Evolutionary conservation across 768 basidiomycete genomes (phyloP).

Genomic region (Boletellus ananas): DNA sequence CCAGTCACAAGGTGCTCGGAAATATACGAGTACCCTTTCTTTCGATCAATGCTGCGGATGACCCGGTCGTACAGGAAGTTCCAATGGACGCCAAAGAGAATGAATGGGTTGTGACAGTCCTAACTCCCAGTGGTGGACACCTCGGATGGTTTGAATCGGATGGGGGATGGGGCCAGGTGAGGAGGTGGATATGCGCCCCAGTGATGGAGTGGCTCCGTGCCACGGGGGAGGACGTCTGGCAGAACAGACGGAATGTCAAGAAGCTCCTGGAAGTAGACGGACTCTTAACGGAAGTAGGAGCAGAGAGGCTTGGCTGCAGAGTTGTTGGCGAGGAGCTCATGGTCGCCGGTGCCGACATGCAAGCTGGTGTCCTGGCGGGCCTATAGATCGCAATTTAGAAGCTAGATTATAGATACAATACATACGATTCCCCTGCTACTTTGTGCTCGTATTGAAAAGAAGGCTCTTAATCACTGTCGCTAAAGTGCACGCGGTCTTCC

Average conservation of each 20-base stretch:
- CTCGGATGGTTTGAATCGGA: constrained; percentile 77
- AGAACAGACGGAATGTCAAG: constrained; percentile 29
- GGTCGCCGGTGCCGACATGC: constrained; percentile 50
- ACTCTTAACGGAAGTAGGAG: constrained; percentile 56
- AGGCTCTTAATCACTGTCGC: constrained; percentile 73
- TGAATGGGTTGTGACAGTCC: constrained; percentile 52
- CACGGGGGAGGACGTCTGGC: constrained; percentile 49
- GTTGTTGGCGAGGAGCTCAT: constrained; percentile 51
- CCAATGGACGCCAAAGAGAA: constrained; percentile 55
- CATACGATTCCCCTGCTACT: constrained; percentile 7
- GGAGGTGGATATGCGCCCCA: constrained; percentile 66
- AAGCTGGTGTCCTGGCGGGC: constrained; percentile 58
- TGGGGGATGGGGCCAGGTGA: constrained; percentile 28
- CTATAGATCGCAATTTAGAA: constrained; percentile 38
- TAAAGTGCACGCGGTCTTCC: constrained; percentile 66
- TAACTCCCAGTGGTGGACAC: constrained; percentile 69
- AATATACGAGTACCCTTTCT: constrained; percentile 71
- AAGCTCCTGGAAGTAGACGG: constrained; percentile 52
- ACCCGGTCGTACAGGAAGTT: constrained; percentile 66
- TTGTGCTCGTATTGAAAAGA: neutral
- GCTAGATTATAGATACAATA: constrained; percentile 7
- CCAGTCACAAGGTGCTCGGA: constrained; percentile 57
- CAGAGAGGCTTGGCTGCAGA: constrained; percentile 54
- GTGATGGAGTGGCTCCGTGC: constrained; percentile 70
- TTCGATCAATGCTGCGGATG: constrained; percentile 70